A percentile compares a stretch with the other conserved stretches of the same genome.
Conservation (phyloP, 345 rosid species). For the Physaria fendleri region DNA sequence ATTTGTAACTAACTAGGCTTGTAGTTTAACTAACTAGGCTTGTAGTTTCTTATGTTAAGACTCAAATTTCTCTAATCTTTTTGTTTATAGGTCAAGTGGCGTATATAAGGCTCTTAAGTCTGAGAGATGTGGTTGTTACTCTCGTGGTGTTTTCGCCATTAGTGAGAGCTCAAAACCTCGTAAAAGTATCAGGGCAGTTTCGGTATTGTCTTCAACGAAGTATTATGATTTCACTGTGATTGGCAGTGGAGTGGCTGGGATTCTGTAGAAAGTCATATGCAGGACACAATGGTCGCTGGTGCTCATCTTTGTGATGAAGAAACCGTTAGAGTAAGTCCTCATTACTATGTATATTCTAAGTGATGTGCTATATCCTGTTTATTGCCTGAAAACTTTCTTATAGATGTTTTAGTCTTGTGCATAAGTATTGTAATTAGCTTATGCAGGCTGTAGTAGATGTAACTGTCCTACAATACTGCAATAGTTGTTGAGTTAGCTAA, state of each 20-base stretch:
- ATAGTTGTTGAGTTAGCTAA: not conserved
- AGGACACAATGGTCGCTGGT: constrained; percentile 92
- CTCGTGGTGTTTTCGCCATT: constrained; percentile 19
- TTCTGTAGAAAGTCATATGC: constrained; percentile 98
- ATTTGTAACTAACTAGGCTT: not conserved
- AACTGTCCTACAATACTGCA: not conserved
- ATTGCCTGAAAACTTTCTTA: not conserved
- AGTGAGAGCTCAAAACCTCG: constrained; percentile 28
- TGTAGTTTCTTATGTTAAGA: not conserved
- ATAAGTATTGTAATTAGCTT: not conserved
- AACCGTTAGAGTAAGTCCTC: constrained; percentile 74
- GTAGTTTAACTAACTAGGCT: not conserved
- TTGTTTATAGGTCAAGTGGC: constrained; percentile 45
- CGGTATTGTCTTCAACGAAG: constrained; percentile 47
- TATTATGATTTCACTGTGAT: constrained; percentile 83
- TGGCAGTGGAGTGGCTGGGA: constrained; percentile 98
- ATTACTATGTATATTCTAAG: not conserved
- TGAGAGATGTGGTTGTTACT: constrained; percentile 37
- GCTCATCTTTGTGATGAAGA: constrained; percentile 94
- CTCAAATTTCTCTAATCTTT: not conserved
- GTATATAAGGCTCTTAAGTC: constrained; percentile 41
- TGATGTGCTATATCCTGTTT: not conserved
- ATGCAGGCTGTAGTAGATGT: not conserved
- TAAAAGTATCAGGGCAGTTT: constrained; percentile 23
- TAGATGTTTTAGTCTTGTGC: not conserved